Percentiles rank a stretch among this genome's conserved stretches.
Conservation (phyloP, 441 rosid genomes). For the Eugenia klotzschiana region DNA sequence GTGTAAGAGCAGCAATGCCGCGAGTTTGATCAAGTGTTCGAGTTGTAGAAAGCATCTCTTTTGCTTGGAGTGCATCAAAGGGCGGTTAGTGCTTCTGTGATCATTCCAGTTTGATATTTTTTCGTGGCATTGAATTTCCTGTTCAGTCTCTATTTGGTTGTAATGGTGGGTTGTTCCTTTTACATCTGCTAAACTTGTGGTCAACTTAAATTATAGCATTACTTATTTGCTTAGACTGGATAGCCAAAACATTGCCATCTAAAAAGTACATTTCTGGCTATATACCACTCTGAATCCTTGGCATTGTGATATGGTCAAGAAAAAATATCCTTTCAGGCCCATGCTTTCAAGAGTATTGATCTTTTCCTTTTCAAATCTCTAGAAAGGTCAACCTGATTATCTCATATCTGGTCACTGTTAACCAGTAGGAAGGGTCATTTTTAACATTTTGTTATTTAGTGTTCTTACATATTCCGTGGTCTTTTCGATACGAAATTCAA, state of each 20-base stretch:
- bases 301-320: background rate
- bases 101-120: background rate
- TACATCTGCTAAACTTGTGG: background rate
- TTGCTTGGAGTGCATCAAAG: constrained; percentile 63
- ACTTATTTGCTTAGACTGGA: background rate
- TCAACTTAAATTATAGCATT: background rate
- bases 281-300: background rate
- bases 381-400: background rate
- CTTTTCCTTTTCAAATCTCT: background rate
- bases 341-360: background rate
- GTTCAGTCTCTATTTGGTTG: background rate
- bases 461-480: background rate
- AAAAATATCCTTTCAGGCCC: background rate
- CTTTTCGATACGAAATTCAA: background rate
- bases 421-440: background rate
- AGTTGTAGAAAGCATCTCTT: constrained; percentile 57
- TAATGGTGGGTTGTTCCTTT: background rate
- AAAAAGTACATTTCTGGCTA: background rate
- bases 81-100: constrained; percentile 30
- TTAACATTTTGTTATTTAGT: background rate
- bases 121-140: background rate
- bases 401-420: background rate
- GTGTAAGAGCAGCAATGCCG: constrained; percentile 53
- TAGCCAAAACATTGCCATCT: background rate
- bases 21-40: constrained; percentile 48